These are phyloP conservation scores for Lactifluus hygrophoroides DNA, from an alignment of 768 basidiomycete genomes.

Conservation along the genomic window DNA sequence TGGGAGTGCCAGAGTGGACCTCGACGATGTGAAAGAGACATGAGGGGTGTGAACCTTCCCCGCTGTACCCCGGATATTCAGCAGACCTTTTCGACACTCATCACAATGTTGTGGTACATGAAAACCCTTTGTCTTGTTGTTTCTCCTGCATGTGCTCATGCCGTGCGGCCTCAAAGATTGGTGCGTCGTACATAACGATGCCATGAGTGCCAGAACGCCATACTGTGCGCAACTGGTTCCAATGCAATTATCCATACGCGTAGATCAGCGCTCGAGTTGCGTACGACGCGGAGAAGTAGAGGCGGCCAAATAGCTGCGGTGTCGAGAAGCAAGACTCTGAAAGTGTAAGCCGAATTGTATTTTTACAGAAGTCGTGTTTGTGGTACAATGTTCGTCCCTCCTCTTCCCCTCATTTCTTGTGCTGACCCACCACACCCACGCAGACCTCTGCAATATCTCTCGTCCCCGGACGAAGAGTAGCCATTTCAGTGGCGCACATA, in stretches of 20 bases:
- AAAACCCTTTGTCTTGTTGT: neutral
- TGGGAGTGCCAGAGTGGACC: conserved; percentile 99
- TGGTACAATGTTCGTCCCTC: too few relatives aligned
- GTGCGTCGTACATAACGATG: conserved; percentile 82
- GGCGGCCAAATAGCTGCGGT: too few relatives aligned
- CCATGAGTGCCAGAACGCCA: conserved; percentile 72
- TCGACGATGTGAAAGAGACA: conserved; percentile 62
- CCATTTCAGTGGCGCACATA: too few relatives aligned
- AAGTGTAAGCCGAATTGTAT: neutral
- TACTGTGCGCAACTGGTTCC: conserved; percentile 85
- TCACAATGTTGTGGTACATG: conserved; percentile 80
- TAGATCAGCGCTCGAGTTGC: conserved; percentile 73
- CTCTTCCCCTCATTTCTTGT: too few relatives aligned
- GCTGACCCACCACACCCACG: too few relatives aligned
- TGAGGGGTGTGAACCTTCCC: conserved; percentile 69
- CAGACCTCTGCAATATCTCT: too few relatives aligned
- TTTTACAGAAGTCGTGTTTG: neutral
- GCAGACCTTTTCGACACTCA: conserved; percentile 86
- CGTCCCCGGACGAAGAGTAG: too few relatives aligned
- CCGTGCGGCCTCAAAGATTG: conserved; percentile 48
- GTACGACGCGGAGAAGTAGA: conserved; percentile 35
- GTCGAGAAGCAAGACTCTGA: neutral
- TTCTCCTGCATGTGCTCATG: conserved; percentile 9
- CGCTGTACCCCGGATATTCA: conserved; percentile 85
- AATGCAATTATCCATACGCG: conserved; percentile 82